These are phyloP conservation scores for Piper longum DNA, from an alignment of 164 flowering plant genomes.

Conservation along the genomic window DNA sequence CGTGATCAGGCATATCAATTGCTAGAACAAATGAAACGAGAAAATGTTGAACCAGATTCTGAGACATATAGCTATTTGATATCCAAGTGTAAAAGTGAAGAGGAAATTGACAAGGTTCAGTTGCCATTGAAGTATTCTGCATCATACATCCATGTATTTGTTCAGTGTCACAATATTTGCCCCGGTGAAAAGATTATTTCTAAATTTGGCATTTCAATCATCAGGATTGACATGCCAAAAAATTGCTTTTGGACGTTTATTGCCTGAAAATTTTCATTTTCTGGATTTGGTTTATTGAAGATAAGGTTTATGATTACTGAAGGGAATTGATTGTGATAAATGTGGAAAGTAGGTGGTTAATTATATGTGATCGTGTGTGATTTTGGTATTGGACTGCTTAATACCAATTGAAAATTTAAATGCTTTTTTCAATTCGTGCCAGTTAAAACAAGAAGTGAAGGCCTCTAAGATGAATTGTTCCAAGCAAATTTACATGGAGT, in stretches of 20 bases:
- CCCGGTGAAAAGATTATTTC: not conserved
- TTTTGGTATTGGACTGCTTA: not conserved
- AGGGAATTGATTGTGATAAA: not conserved
- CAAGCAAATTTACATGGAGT: conserved; percentile 58
- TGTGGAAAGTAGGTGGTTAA: not conserved
- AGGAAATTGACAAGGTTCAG: conserved; percentile 67
- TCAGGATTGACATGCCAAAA: conserved; percentile 1
- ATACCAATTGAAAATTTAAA: too few species aligned
- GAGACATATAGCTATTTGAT: conserved; percentile 64
- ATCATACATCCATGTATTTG: not conserved
- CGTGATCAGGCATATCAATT: conserved; percentile 32
- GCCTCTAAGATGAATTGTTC: conserved; percentile 25
- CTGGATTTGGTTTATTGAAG: not conserved
- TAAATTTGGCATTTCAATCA: not conserved
- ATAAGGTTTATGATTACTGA: not conserved
- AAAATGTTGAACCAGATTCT: conserved; percentile 60
- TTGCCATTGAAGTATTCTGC: not conserved
- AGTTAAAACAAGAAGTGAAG: conserved; percentile 51
- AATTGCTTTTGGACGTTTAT: not conserved
- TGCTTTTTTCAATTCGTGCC: conserved; percentile 15
- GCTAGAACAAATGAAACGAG: conserved; percentile 62
- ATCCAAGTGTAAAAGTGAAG: conserved; percentile 31
- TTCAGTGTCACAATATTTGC: not conserved
- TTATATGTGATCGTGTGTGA: not conserved
- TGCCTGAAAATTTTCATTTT: too few species aligned